Evolutionary conservation across 345 rosid genomes (phyloP).

Genomic region (Geranium brycei): DNA sequence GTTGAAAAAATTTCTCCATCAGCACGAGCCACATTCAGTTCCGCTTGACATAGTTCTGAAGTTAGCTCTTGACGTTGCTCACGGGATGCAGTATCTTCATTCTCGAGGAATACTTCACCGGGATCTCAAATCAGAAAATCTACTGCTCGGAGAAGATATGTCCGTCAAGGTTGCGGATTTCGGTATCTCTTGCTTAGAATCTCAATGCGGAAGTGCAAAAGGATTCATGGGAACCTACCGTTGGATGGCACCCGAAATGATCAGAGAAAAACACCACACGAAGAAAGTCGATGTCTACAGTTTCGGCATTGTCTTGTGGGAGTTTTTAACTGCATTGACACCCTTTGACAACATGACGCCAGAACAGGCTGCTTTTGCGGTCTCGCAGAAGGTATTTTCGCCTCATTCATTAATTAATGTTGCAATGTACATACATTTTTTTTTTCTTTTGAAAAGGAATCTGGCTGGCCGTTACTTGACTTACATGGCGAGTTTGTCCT

Average conservation of each 20-base stretch:
- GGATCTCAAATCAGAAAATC: constrained; percentile 72
- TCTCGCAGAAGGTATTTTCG: constrained; percentile 54
- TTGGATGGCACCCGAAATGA: constrained; percentile 91
- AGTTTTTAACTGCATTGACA: constrained; percentile 52
- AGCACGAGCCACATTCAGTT: constrained; percentile 56
- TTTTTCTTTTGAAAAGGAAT: background rate
- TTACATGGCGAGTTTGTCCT: no score
- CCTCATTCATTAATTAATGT: background rate
- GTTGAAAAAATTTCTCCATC: constrained; percentile 54
- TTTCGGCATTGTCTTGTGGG: constrained; percentile 74
- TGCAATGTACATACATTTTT: background rate
- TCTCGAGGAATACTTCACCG: constrained; percentile 57
- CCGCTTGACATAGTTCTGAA: constrained; percentile 48
- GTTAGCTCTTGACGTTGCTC: constrained; percentile 59
- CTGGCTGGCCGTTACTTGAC: no score
- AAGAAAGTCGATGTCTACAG: constrained; percentile 76
- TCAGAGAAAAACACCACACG: constrained; percentile 56
- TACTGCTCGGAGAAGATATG: constrained; percentile 58
- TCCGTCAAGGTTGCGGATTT: constrained; percentile 64
- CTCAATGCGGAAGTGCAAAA: constrained; percentile 51
- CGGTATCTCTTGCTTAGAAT: constrained; percentile 63
- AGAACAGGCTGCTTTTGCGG: constrained; percentile 78
- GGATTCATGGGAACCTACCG: constrained; percentile 73
- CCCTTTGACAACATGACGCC: constrained; percentile 74
- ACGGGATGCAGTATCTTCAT: constrained; percentile 67